These are phyloP conservation scores for Camillea tinctor DNA, from an alignment of 2,329 filamentous ascomycete genomes.

Conservation along the genomic window DNA sequence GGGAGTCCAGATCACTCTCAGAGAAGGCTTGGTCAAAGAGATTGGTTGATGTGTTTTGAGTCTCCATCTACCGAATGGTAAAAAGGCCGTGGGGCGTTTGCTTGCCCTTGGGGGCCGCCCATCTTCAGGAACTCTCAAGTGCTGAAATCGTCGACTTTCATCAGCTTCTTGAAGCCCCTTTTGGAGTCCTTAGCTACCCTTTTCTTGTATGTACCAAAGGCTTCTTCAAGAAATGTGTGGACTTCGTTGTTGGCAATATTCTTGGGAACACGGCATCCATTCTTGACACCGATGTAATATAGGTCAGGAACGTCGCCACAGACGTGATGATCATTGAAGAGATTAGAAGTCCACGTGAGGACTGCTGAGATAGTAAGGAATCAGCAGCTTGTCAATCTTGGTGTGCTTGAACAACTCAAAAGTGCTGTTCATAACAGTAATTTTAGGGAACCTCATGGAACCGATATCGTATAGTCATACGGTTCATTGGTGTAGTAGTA, in stretches of 20 bases:
- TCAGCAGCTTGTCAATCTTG: neutral
- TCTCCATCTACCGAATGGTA: conserved; percentile 8
- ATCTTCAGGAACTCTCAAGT: conserved; percentile 7
- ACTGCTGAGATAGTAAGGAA: neutral
- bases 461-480: conserved; percentile 26
- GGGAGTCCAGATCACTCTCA: conserved; percentile 15
- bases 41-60: conserved; percentile 6
- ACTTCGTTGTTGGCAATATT: neutral
- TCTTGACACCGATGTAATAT: no score
- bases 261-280: neutral
- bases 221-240: conserved; percentile 1
- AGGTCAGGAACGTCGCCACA: no score
- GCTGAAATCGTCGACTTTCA: conserved; percentile 13
- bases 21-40: conserved; percentile 16
- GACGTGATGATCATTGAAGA: neutral
- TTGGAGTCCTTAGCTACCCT: conserved; percentile 2
- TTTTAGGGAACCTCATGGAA: conserved; percentile 24
- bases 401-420: neutral
- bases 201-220: conserved; percentile 1
- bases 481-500: conserved; percentile 14
- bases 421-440: conserved; percentile 14
- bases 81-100: conserved; percentile 1
- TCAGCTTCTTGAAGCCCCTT: conserved; percentile 9
- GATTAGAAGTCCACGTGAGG: neutral
- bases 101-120: no score